A percentile compares a stretch with the other conserved stretches of the same genome.
phyloP scores from a whole-genome alignment of 495 filamentous ascomycete genomes.

The Penicillium diatomitis region DNA sequence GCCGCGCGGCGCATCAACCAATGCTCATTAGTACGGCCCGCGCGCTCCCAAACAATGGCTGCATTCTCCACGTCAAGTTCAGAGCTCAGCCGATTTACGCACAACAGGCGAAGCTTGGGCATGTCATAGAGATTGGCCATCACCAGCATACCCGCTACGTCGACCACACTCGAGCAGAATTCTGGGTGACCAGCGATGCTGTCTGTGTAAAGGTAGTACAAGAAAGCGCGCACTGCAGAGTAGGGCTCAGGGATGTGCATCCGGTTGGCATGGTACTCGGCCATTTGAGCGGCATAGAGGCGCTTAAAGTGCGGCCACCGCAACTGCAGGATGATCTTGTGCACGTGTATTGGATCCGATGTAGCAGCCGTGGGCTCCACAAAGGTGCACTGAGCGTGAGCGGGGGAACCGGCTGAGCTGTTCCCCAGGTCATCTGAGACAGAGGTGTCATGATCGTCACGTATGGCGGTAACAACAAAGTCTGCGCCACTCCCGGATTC shows the following conservation, averaged over 20 bases:
- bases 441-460: constrained; percentile 47
- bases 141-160: constrained; percentile 91
- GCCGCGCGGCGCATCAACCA: constrained; percentile 86
- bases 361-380: constrained; percentile 53
- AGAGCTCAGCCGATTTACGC: constrained; percentile 74
- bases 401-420: constrained; percentile 21
- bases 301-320: constrained; percentile 95
- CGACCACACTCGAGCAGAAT: constrained; percentile 60
- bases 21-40: constrained; percentile 79
- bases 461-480: constrained; percentile 73
- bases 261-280: constrained; percentile 88
- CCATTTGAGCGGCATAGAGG: constrained; percentile 86
- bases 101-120: constrained; percentile 79
- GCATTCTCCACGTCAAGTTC: constrained; percentile 93
- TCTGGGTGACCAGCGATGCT: constrained; percentile 63
- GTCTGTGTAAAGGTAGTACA: constrained; percentile 96
- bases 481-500: constrained; percentile 75
- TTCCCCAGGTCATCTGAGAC: constrained; percentile 50
- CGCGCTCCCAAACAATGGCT: constrained; percentile 92
- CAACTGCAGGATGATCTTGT: constrained; percentile 84
- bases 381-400: constrained; percentile 46
- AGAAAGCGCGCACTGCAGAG: constrained; percentile 83
- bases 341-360: constrained; percentile 81
- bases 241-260: constrained; percentile 98
- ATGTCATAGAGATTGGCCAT: constrained; percentile 98